Base-by-base conservation (phyloP, 2,329 filamentous ascomycete genomes). In the Aspergillaceae sp. region DNA sequence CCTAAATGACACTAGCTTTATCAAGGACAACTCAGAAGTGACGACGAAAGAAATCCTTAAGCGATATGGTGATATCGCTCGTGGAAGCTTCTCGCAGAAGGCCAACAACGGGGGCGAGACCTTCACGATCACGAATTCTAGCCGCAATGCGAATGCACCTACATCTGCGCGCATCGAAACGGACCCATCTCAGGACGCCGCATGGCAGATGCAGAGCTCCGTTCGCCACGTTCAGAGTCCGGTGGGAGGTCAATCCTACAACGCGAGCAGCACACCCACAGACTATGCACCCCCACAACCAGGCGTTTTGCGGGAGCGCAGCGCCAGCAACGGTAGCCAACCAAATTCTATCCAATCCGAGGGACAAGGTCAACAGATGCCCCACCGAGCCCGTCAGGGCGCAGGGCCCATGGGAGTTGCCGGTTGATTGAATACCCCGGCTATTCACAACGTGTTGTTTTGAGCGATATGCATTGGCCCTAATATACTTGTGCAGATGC, bases 21-120 rank as follows among this genome's bases (percentile, higher is more conserved):
- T 94, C 68, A 87, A 83, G 63, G 85, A 82, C 59, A 83, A 78
- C 52, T 83, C 85, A 40, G 91, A 98, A 49, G 83, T 96, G 51
- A 96, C 91, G 1, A 94, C 90, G 4, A 98, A 98, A 67, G 92
- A 98, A 60, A 97, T 98, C 45, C 76, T 98, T 43, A 94, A 91
- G 65, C 82, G 88, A 47, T 96, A 94, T 67, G 89, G 89, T 42
- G 87, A 94, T 60, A 84, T 92, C 51, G 82, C 70, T 69, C 86
- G 73, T 71, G 78, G 70, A 69, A 73, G 67, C 79, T 81, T 67
- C 69, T 76, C 59, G 70, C 75, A 64, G 75, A 81, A 61, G 70
- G 57, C 63, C 26, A 76, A 64, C 54, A 65, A 64, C 71, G 75
- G 61, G 71, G 75, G 66, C 72, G 76, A 66, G 74, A 79, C 65